Percentiles rank a stretch among this genome's conserved stretches.
Conservation (phyloP, 169 alveolate species). For the Amoebophrya sp. region DNA sequence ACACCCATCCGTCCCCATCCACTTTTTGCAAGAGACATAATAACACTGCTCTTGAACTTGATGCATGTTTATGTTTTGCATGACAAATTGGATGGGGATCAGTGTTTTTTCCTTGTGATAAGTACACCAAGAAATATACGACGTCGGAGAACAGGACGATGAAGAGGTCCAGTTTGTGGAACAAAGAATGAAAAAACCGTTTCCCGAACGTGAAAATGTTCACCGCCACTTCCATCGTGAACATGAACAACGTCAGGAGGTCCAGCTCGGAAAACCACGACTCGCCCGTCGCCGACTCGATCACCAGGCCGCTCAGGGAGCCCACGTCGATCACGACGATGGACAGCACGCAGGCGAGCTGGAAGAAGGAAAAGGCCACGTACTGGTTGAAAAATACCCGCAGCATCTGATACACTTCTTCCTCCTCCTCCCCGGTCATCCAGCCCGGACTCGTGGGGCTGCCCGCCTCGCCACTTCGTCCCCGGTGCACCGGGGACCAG, state of each 20-base stretch:
- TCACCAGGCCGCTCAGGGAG: neutral
- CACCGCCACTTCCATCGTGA: neutral
- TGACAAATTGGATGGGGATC: too few relatives aligned
- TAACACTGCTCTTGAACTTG: too few relatives aligned
- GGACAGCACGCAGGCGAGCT: neutral
- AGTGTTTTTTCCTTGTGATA: too few relatives aligned
- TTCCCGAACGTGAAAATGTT: neutral
- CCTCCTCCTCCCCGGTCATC: neutral
- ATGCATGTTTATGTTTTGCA: too few relatives aligned
- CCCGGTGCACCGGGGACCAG: too few relatives aligned
- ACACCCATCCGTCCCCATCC: too few relatives aligned
- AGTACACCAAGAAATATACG: neutral
- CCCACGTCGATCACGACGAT: neutral
- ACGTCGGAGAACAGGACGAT: neutral
- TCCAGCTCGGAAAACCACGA: neutral
- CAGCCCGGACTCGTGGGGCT: too few relatives aligned
- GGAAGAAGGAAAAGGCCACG: neutral
- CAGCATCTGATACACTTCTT: neutral
- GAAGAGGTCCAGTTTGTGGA: neutral
- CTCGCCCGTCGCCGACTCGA: neutral
- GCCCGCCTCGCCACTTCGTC: too few relatives aligned
- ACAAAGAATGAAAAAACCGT: neutral
- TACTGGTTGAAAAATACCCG: neutral
- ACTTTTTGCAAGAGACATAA: too few relatives aligned
- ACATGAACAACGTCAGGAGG: neutral